Evolutionary conservation across 306 rosid genomes (phyloP).

Genomic region (Prunus fruticosa): DNA sequence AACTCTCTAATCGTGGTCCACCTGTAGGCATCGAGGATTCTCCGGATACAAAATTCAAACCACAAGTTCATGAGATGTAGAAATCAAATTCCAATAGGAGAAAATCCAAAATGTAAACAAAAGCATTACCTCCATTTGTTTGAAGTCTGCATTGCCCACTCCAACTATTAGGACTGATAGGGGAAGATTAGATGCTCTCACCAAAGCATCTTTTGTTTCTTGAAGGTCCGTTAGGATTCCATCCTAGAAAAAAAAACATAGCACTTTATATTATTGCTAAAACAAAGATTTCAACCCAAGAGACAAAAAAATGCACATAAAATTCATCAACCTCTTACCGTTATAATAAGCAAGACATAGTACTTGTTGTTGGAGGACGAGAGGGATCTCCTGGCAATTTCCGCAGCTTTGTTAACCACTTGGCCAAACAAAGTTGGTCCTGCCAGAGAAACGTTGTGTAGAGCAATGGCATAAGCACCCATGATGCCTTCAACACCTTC

Average conservation of each 20-base stretch:
- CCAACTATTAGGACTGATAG: constrained; percentile 83
- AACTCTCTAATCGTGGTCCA: constrained; percentile 58
- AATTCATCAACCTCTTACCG: constrained; percentile 39
- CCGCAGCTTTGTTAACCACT: constrained; percentile 67
- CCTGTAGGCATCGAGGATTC: constrained; percentile 90
- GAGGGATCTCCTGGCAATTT: constrained; percentile 60
- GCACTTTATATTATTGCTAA: neutral
- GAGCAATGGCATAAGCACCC: constrained; percentile 63
- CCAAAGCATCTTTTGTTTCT: constrained; percentile 76
- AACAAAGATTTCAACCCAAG: neutral
- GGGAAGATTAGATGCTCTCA: constrained; percentile 86
- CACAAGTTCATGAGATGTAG: neutral
- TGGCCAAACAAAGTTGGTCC: constrained; percentile 92
- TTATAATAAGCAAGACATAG: constrained; percentile 69
- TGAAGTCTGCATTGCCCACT: constrained; percentile 78
- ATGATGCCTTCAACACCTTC: constrained; percentile 84
- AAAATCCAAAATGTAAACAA: neutral
- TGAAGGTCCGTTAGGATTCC: constrained; percentile 87
- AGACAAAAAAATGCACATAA: neutral
- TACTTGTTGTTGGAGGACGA: constrained; percentile 40
- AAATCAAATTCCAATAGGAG: neutral
- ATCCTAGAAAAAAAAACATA: constrained; percentile 44
- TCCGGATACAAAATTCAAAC: constrained; percentile 5
- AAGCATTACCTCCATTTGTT: constrained; percentile 71
- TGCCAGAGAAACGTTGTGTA: constrained; percentile 49